Base-by-base conservation (phyloP, 495 filamentous ascomycete species). In the Glutinoglossum americanum region DNA sequence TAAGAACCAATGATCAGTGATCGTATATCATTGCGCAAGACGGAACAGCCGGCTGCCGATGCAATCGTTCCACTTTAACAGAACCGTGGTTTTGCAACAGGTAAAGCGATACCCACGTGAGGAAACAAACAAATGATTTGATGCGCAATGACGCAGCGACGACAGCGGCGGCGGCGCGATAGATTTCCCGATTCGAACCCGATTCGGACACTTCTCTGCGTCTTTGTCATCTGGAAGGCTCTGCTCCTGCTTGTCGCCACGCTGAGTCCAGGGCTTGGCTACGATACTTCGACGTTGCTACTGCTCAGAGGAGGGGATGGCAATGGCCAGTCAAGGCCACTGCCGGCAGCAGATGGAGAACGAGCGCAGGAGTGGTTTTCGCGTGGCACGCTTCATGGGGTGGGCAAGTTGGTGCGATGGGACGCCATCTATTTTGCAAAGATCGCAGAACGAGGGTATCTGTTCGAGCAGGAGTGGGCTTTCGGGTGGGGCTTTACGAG, bases 381-480 rank as follows among this genome's bases (percentile, higher is more conserved):
- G 60, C 55, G 60, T 64, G 49, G 55, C n/a, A 5, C 41, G 70
- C 55, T 51, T 75, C 59, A 60, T 70, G 67, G 58, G 64, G 28
- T 81, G 80, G 55, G 21, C 0, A 45, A 45, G n/a, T 74, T 95
- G 41, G 80, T 81, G 0, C 76, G 90, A 68, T 98, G 92, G 92
- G 92, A 98, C 65, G 82, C 85, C 37, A 81, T 98, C 56, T 97
- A 95, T 66, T 97, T 85, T 63, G 71, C 82, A 35, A 76, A 80
- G 57, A 67, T 72, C 48, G 81, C 87, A 0, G 71, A 75, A 57
- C 72, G 80, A 33, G 89, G 87, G 25, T 88, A 96, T 60, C 54
- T 81, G 10, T 89, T 83, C 69, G 92, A 98, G 69, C 93, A 98
- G 70, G 88, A 96, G 70, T 97, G 89, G 89, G 92, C 93, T 0